phyloP scores from a whole-genome alignment of 495 filamentous ascomycete species.

The Paragyromitra xinjiangensis region DNA sequence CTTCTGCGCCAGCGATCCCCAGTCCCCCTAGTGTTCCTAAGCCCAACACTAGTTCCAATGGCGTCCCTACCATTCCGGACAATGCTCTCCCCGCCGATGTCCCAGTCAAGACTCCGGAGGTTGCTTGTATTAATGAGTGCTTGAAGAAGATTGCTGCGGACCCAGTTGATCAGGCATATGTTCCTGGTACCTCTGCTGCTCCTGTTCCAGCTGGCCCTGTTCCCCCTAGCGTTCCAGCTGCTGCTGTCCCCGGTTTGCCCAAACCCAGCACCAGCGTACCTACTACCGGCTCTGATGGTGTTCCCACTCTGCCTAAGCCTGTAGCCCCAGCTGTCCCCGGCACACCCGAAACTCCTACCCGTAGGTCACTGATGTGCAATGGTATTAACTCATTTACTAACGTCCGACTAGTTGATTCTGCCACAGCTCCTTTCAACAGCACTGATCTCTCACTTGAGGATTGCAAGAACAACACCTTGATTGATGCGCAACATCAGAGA shows the following conservation, averaged over 20 bases:
- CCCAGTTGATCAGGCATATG: neutral
- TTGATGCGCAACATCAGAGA: neutral
- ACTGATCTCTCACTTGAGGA: conserved; percentile 23
- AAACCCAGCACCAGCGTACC: neutral
- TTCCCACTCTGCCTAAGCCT: neutral
- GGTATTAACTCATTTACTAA: neutral
- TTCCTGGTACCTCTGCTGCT: neutral
- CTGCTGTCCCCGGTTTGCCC: neutral
- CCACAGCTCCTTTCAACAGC: neutral
- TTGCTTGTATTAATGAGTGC: conserved; percentile 20
- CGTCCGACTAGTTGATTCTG: neutral
- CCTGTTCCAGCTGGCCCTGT: neutral
- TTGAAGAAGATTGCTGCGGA: neutral
- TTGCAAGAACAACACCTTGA: conserved; percentile 14
- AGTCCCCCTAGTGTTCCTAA: neutral
- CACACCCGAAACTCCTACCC: neutral
- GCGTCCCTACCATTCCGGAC: too few relatives aligned
- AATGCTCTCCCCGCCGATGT: neutral
- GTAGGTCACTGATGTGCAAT: neutral
- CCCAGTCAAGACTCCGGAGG: neutral
- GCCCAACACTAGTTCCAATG: neutral
- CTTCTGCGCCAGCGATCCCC: neutral
- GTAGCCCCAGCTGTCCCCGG: neutral
- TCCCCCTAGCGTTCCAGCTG: neutral
- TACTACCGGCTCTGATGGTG: neutral